These are phyloP conservation scores for Leucocoprinus leucothites DNA, from an alignment of 768 basidiomycete species.

Conservation along the genomic window DNA sequence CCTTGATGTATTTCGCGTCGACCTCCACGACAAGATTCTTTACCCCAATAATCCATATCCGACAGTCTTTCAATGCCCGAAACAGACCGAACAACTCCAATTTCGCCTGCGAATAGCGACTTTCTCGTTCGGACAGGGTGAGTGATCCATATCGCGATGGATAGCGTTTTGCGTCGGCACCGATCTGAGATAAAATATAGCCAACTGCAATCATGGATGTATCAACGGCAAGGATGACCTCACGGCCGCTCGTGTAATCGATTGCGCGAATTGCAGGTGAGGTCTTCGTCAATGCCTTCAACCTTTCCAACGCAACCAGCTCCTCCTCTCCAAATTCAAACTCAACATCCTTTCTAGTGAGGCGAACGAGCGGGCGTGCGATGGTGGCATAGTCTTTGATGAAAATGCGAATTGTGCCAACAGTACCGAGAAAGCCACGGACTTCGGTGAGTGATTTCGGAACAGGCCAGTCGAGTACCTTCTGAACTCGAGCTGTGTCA, in stretches of 20 bases:
- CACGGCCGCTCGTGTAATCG: slow-evolving; percentile 13
- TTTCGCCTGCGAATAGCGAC: slow-evolving; percentile 28
- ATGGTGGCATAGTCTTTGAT: slow-evolving; percentile 23
- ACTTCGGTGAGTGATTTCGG: slow-evolving; percentile 19
- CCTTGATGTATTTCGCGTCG: slow-evolving; percentile 30
- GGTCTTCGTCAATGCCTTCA: background rate
- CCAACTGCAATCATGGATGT: slow-evolving; percentile 19
- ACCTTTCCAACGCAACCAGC: slow-evolving; percentile 1
- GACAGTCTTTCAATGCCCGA: slow-evolving; percentile 16
- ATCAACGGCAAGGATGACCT: slow-evolving; percentile 21
- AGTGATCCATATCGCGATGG: slow-evolving; percentile 21
- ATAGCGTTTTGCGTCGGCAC: slow-evolving; percentile 9
- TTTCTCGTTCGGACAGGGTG: slow-evolving; percentile 18
- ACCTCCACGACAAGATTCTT: slow-evolving; percentile 23
- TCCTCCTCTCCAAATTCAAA: slow-evolving; percentile 18
- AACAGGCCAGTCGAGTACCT: slow-evolving; percentile 27
- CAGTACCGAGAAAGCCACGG: slow-evolving; percentile 26
- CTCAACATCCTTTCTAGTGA: slow-evolving; percentile 22
- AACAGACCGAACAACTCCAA: slow-evolving; percentile 31
- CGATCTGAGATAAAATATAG: slow-evolving; percentile 16
- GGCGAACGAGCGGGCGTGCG: slow-evolving; percentile 18
- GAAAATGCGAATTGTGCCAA: slow-evolving; percentile 23
- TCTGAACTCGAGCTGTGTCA: slow-evolving; percentile 19
- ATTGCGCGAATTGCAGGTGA: slow-evolving; percentile 15
- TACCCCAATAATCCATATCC: slow-evolving; percentile 24